These are phyloP conservation scores for Raphidocelis subcapitata DNA, from an alignment of 139 green algal genomes.

Conservation along the genomic window DNA sequence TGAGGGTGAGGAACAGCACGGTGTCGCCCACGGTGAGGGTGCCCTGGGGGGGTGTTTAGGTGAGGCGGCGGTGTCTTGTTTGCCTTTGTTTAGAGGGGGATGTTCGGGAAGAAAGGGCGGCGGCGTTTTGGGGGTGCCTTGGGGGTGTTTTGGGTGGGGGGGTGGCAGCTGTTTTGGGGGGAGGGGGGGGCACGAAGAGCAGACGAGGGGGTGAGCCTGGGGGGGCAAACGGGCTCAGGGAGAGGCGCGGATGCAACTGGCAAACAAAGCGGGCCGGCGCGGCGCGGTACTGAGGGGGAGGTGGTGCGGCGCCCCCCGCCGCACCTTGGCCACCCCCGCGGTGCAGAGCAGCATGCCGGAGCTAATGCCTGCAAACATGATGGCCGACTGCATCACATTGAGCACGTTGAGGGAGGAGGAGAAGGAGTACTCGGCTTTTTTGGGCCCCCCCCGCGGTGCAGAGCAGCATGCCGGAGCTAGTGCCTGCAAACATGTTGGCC, in stretches of 20 bases:
- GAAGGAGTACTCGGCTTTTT: constrained; percentile 49
- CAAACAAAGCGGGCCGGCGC: constrained; percentile 31
- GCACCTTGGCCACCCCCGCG: constrained; percentile 16
- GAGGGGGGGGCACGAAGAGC: no score
- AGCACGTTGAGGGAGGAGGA: constrained; percentile 67
- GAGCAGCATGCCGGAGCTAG: constrained; percentile 30
- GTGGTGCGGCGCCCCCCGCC: not conserved
- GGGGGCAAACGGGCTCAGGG: no score
- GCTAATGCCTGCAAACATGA: constrained; percentile 73
- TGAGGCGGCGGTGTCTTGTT: no score
- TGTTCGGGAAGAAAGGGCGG: no score
- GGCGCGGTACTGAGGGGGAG: constrained; percentile 8
- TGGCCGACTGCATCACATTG: constrained; percentile 81
- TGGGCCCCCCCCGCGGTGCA: constrained; percentile 30
- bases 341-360: constrained; percentile 40
- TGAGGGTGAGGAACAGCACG: constrained; percentile 84
- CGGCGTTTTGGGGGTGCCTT: no score
- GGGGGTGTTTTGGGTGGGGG: no score
- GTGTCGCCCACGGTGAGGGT: constrained; percentile 78
- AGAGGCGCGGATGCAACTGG: not conserved
- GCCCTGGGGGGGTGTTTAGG: no score
- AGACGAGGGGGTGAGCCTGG: no score
- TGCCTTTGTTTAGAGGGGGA: no score
- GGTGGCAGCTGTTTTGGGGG: no score
- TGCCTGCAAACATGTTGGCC: constrained; percentile 75